A percentile compares a stretch with the other conserved stretches of the same genome.
These are phyloP conservation scores for Myxozyma neotropica DNA, from an alignment of 805 yeast genomes.

Conservation along the genomic window DNA sequence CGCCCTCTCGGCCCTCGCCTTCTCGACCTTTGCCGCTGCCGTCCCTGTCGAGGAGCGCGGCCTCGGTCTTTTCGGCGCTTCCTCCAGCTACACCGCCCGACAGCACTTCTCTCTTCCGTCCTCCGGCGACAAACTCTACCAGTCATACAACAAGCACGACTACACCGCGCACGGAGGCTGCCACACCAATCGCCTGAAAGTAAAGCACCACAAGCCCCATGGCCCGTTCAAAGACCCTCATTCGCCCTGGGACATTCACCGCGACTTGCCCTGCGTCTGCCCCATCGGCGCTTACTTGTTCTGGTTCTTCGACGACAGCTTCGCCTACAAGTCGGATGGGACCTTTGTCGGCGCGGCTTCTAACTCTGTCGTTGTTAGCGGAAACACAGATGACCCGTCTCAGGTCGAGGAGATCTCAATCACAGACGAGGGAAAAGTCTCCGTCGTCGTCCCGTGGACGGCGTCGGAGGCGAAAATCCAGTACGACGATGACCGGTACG, in stretches of 20 bases:
- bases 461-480: conserved; percentile 15
- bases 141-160: not conserved
- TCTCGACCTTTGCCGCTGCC: not conserved
- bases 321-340: conserved; percentile 18
- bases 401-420: conserved; percentile 18
- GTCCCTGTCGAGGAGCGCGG: conserved; percentile 3
- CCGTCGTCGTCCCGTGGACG: conserved; percentile 28
- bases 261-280: conserved; percentile 23
- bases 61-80: conserved; percentile 1
- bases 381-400: conserved; percentile 1
- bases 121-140: not conserved
- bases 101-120: not conserved
- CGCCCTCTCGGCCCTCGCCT: conserved; percentile 1
- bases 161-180: not conserved
- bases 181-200: conserved; percentile 3
- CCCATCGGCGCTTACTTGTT: conserved; percentile 23
- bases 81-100: not conserved
- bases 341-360: conserved; percentile 26
- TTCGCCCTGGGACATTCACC: conserved; percentile 20
- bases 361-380: conserved; percentile 23
- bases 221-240: conserved; percentile 13
- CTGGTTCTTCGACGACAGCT: conserved; percentile 33
- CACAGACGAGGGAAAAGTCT: conserved; percentile 13
- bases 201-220: conserved; percentile 11
- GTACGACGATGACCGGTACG: conserved; percentile 19